Percentiles rank a stretch among this genome's conserved stretches.
phyloP scores from a whole-genome alignment of 768 basidiomycete genomes.

The Gautieria morchelliformis region DNA sequence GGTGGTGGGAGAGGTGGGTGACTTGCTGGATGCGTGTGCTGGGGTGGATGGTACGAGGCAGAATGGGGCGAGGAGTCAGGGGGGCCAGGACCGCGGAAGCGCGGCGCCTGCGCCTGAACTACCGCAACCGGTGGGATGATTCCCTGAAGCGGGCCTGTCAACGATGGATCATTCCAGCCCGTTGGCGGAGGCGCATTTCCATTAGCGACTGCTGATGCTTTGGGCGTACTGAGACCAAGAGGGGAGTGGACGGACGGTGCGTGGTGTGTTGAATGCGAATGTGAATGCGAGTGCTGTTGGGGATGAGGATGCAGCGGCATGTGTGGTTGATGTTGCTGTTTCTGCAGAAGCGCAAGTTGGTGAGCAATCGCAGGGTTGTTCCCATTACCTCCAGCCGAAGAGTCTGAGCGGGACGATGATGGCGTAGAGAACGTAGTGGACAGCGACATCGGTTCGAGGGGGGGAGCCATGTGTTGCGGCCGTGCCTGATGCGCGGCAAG shows the following conservation, averaged over 20 bases:
- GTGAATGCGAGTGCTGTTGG: background rate
- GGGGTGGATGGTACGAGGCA: background rate
- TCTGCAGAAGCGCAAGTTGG: slow-evolving; percentile 1
- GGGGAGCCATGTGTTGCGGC: slow-evolving; percentile 11
- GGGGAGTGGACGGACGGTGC: background rate
- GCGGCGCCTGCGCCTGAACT: background rate
- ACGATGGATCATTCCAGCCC: background rate
- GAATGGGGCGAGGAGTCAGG: background rate
- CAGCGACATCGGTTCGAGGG: background rate
- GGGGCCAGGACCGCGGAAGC: background rate
- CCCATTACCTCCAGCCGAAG: background rate
- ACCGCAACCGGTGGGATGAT: background rate
- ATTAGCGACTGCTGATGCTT: background rate
- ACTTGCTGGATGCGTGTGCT: background rate
- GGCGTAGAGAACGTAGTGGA: background rate
- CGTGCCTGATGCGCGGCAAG: slow-evolving; percentile 18
- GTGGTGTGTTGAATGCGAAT: slow-evolving; percentile 4
- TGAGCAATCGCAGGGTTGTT: background rate
- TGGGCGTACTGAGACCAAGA: background rate
- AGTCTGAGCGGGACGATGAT: background rate
- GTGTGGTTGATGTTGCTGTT: background rate
- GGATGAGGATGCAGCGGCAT: background rate
- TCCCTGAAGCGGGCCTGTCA: background rate
- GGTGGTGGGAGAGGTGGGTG: background rate
- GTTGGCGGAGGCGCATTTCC: background rate